Conservation (phyloP, 1,284 basidiomycete species). For the Pisolithus thermaeus region DNA sequence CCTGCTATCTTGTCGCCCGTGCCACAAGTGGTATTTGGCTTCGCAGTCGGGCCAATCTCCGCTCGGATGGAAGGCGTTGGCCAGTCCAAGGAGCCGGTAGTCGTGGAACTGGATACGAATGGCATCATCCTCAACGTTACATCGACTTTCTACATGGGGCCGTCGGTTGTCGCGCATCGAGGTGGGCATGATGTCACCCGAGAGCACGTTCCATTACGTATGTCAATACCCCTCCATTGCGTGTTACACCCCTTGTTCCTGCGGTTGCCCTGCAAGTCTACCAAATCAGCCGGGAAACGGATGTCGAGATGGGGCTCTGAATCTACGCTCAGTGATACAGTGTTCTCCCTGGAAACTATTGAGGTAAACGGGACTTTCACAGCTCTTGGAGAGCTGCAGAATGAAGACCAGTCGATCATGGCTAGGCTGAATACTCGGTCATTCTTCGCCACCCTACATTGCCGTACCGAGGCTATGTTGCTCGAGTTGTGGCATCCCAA, state of each 20-base stretch:
- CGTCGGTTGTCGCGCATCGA: conserved; percentile 15
- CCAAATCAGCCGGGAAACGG: conserved; percentile 15
- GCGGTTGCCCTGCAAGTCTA: conserved; percentile 34
- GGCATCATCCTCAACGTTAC: conserved; percentile 36
- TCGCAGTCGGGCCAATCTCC: conserved; percentile 44
- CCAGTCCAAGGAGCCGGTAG: conserved; percentile 36
- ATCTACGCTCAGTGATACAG: conserved; percentile 38
- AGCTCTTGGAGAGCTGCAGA: conserved; percentile 44
- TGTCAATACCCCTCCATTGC: conserved; percentile 32
- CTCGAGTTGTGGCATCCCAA: conserved; percentile 71
- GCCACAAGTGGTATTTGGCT: conserved; percentile 47
- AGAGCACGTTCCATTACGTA: conserved; percentile 31
- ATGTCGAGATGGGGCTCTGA: conserved; percentile 29
- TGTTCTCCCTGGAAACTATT: conserved; percentile 54
- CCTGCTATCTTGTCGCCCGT: conserved; percentile 34
- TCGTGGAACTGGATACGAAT: conserved; percentile 47
- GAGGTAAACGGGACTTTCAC: conserved; percentile 41
- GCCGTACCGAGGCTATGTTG: conserved; percentile 56
- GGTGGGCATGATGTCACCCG: conserved; percentile 11
- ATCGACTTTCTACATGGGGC: conserved; percentile 29
- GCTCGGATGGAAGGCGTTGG: conserved; percentile 42
- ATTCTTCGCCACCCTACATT: conserved; percentile 43
- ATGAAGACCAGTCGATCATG: conserved; percentile 35
- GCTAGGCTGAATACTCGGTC: conserved; percentile 46
- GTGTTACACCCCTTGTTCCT: conserved; percentile 42